phyloP scores from a whole-genome alignment of 371 early-diverging fungal genomes.

The Actinomortierella ambigua region DNA sequence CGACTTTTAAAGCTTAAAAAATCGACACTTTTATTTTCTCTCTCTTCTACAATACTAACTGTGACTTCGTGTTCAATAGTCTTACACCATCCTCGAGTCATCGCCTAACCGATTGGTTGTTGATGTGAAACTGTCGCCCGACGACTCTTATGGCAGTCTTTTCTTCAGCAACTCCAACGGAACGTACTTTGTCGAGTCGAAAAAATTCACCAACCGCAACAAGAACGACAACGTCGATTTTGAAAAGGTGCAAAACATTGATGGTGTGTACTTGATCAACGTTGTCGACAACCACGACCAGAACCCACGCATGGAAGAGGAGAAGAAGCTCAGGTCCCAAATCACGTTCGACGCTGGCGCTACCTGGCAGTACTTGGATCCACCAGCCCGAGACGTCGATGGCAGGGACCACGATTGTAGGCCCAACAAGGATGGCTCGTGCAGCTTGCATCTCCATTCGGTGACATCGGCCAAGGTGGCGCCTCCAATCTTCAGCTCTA shows the following conservation, averaged over 20 bases:
- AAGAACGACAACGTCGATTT: conserved; percentile 82
- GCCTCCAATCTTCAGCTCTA: conserved; percentile 76
- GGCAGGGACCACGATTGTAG: conserved; percentile 48
- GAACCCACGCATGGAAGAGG: conserved; percentile 34
- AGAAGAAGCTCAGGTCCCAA: conserved; percentile 72
- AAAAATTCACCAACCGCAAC: conserved; percentile 82
- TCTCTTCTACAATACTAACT: conserved; percentile 13
- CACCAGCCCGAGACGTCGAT: conserved; percentile 49
- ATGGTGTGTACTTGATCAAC: conserved; percentile 87
- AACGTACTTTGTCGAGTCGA: conserved; percentile 78
- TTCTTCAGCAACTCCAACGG: conserved; percentile 91
- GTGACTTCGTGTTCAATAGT: too few relatives aligned
- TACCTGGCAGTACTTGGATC: conserved; percentile 69
- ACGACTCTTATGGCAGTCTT: conserved; percentile 67
- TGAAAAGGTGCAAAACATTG: conserved; percentile 83
- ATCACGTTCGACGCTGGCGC: conserved; percentile 93
- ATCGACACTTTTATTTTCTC: background rate
- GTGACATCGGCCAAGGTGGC: conserved; percentile 68
- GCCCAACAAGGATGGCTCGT: conserved; percentile 53
- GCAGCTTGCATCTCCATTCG: conserved; percentile 87
- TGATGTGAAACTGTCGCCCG: conserved; percentile 55
- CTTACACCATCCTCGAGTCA: conserved; percentile 83
- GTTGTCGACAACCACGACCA: conserved; percentile 72
- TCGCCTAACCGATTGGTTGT: conserved; percentile 65
- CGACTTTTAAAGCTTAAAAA: background rate